These are phyloP conservation scores for Ceratobasidium sp. DNA, from an alignment of 1,284 basidiomycete genomes.

Conservation along the genomic window DNA sequence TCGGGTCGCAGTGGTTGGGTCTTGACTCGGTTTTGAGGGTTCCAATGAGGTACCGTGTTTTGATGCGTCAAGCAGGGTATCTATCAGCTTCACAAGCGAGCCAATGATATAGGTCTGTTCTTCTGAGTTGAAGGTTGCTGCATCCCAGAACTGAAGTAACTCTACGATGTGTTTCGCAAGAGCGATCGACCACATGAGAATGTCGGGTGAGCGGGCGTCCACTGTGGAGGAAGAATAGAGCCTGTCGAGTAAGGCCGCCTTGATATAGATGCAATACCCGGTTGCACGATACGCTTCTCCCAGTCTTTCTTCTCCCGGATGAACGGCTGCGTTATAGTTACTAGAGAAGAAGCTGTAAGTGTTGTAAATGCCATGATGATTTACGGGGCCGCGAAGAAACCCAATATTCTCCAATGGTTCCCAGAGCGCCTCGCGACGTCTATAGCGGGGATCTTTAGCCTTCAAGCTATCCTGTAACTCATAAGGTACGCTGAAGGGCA, in stretches of 20 bases:
- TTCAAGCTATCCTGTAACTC: no score
- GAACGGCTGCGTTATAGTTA: no score
- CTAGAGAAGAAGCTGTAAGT: background rate
- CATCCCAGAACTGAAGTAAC: background rate
- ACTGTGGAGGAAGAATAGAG: background rate
- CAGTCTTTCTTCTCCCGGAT: no score
- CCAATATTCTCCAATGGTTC: no score
- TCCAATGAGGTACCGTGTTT: background rate
- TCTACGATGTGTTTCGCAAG: background rate
- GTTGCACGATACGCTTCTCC: no score
- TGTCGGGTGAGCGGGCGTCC: background rate
- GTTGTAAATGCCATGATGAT: no score
- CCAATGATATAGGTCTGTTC: background rate
- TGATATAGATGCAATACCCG: no score
- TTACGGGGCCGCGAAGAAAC: no score
- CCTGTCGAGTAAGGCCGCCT: constrained; percentile 2
- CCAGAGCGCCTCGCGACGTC: no score
- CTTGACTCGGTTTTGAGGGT: background rate
- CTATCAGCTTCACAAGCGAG: background rate
- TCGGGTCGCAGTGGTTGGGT: background rate
- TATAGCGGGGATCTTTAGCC: no score
- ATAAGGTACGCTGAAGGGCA: no score
- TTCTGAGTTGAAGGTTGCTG: background rate
- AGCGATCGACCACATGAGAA: background rate
- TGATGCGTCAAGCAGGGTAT: background rate